Evolutionary conservation across 176 grass and related monocot genomes (phyloP), one percentile per base, ranked within the genome.

Genomic region (Pontederia crassipes): DNA sequence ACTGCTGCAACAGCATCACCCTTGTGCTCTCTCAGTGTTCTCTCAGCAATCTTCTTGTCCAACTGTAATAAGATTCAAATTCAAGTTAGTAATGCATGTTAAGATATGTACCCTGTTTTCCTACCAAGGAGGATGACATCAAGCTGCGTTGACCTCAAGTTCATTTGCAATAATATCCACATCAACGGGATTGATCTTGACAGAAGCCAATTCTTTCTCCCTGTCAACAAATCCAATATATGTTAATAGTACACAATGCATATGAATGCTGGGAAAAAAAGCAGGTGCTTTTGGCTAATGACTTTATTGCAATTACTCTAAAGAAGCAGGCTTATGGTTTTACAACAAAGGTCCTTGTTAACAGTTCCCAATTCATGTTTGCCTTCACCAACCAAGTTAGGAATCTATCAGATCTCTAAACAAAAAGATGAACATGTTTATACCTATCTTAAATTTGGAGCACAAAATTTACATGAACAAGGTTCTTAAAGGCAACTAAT

Each of bases 21-120:
- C 72, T 98, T 98, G 64, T 98, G 87, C 76, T 98, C 93, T 28
- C 93, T 79, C 2, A 98, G 76, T 26, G 84, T 92, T 78, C 79
- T 92, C 72, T 98, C 93, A 24, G 93, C 93, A 20, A 89, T 81
- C 80, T 89, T 92, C 82, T 89, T 98, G 77, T 98, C 93, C 81
- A 92, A 63, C 93, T 92, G 77, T 54, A 83, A 45, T 50, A 68
- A 73, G 28, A 32, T 29, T n/a, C 13, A 17, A 12, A 48, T 51
- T 48, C 35, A 46, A 40, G 55, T 61, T 17, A 77, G 14, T 77
- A 50, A 64, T n/a, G 49, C 2, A 57, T 80, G 8, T 68, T 52
- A 60, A 61, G 32, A 40, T 40, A 7, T 40, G 32, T 40, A 40
- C 4, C 0, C 32, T 40, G 32, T 7, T 40, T 40, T 0, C 3